These are phyloP conservation scores for Lipomyces kockii DNA, from an alignment of 805 yeast genomes.

Conservation along the genomic window DNA sequence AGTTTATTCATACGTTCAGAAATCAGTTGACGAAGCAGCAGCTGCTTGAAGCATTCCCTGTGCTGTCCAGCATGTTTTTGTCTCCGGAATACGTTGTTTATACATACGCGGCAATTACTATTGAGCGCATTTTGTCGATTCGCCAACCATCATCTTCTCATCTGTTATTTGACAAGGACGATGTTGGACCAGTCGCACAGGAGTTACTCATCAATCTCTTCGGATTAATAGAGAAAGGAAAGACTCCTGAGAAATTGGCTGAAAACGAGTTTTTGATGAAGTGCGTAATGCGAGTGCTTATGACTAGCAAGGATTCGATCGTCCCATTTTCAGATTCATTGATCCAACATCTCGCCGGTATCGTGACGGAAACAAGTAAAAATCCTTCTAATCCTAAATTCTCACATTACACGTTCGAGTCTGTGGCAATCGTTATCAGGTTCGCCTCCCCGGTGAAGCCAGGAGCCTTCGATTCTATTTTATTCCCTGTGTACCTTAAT, in stretches of 20 bases:
- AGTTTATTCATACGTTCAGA: constrained; percentile 85
- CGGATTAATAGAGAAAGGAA: constrained; percentile 61
- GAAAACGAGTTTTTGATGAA: constrained; percentile 95
- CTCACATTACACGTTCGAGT: constrained; percentile 87
- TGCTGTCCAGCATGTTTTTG: constrained; percentile 70
- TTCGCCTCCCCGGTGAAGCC: constrained; percentile 49
- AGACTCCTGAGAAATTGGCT: constrained; percentile 85
- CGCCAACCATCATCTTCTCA: constrained; percentile 53
- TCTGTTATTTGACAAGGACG: constrained; percentile 71
- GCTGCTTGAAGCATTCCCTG: constrained; percentile 75
- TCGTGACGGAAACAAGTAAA: constrained; percentile 70
- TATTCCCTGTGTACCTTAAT: constrained; percentile 69
- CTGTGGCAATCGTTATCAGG: constrained; percentile 76
- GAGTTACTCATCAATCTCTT: constrained; percentile 70
- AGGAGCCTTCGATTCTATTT: constrained; percentile 52
- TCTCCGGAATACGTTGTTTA: constrained; percentile 78
- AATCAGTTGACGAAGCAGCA: constrained; percentile 91
- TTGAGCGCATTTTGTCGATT: constrained; percentile 83
- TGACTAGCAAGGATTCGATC: constrained; percentile 64
- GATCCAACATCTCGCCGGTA: constrained; percentile 69
- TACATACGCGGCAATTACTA: constrained; percentile 91
- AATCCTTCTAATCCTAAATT: constrained; percentile 97
- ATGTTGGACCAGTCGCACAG: constrained; percentile 66
- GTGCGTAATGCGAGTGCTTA: constrained; percentile 79
- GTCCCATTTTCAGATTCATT: constrained; percentile 46